Conservation (phyloP, 306 rosid genomes). For the Rosa persica region DNA sequence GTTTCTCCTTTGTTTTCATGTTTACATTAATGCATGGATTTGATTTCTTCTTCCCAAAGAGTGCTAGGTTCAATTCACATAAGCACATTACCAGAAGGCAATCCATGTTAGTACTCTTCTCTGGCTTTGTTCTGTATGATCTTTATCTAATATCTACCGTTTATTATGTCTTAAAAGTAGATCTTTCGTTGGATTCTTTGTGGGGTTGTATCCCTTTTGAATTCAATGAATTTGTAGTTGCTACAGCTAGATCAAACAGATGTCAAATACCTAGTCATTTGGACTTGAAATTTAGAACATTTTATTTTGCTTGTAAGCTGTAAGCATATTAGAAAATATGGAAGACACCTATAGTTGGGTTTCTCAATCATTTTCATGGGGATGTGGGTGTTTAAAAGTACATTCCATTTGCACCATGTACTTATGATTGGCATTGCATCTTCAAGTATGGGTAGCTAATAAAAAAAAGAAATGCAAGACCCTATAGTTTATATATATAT, state of each 20-base stretch:
- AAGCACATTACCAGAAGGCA: background rate
- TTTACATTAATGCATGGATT: background rate
- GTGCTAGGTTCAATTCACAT: conserved; percentile 4
- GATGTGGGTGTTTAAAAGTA: conserved; percentile 26
- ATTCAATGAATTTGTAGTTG: conserved; percentile 5
- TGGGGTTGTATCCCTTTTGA: background rate
- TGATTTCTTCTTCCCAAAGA: background rate
- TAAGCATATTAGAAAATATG: background rate
- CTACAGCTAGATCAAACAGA: conserved; percentile 21
- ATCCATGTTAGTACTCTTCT: background rate
- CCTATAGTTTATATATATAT: conserved; percentile 8
- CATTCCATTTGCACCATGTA: conserved; percentile 39
- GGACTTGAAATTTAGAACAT: background rate
- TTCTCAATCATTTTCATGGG: conserved; percentile 27
- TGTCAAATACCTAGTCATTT: conserved; percentile 11
- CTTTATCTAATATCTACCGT: background rate
- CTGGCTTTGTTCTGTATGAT: background rate
- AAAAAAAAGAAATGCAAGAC: background rate
- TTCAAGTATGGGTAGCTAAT: conserved; percentile 20
- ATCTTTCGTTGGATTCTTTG: background rate
- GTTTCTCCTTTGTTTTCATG: background rate
- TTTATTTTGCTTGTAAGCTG: conserved; percentile 3
- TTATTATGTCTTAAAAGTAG: background rate
- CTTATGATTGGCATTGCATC: conserved; percentile 29
- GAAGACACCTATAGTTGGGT: conserved; percentile 16